Percentiles rank a stretch among this genome's conserved stretches.
Evolutionary conservation across 2,329 filamentous ascomycete genomes (phyloP).

Genomic region (Leptographium radiaticola): DNA sequence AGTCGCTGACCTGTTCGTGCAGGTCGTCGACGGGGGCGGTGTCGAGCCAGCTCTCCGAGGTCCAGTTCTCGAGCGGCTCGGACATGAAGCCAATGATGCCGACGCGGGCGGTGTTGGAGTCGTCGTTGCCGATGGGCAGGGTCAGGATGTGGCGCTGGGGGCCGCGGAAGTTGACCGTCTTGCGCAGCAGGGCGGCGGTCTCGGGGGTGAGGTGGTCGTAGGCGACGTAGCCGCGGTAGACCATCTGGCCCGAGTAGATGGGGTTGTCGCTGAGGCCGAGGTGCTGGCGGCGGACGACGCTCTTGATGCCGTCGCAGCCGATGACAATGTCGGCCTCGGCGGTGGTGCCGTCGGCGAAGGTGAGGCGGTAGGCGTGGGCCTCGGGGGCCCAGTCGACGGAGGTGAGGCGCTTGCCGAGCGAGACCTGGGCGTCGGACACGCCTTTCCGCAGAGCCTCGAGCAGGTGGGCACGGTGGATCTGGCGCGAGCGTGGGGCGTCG

Average conservation of each 20-base stretch:
- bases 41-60: conserved; percentile 14
- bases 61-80: conserved; percentile 12
- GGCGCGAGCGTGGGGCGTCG: conserved; percentile 7
- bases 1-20: conserved; percentile 26
- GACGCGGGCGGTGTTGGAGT: conserved; percentile 18
- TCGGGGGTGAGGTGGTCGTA: conserved; percentile 8
- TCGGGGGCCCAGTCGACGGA: conserved; percentile 1
- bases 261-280: conserved; percentile 31
- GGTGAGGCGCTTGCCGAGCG: conserved; percentile 6
- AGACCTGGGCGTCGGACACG: conserved; percentile 2
- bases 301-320: conserved; percentile 54
- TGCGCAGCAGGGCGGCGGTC: conserved; percentile 34
- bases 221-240: conserved; percentile 36
- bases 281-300: conserved; percentile 28
- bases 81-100: conserved; percentile 20
- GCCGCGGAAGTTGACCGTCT: conserved; percentile 36
- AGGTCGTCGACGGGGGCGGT: conserved; percentile 26
- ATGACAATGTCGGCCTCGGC: conserved; percentile 29
- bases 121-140: conserved; percentile 22
- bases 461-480: conserved; percentile 10
- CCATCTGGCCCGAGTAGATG: conserved; percentile 43
- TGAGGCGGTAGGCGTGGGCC: conserved; percentile 6
- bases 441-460: conserved; percentile 4
- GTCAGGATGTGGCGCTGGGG: conserved; percentile 22
- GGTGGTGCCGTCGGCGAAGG: conserved; percentile 16